Base-by-base conservation (phyloP, 192 early-diverging fungal species). In the Pilobolus umbonatus region DNA sequence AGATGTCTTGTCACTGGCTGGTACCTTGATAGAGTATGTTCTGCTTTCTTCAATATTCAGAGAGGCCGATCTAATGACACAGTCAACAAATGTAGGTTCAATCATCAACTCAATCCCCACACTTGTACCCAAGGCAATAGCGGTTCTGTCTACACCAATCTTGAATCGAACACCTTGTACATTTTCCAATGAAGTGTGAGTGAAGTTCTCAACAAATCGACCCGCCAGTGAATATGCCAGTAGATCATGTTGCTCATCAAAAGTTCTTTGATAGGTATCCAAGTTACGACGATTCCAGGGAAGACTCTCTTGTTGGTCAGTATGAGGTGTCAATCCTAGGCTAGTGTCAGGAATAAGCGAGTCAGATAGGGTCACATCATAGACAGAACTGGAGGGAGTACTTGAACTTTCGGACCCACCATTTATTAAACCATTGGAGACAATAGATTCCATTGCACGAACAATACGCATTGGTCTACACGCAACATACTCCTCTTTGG, bases 161-260 rank as follows among this genome's bases (percentile, higher is more conserved):
- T 49, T 35, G 35, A 50, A 64, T 24, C 62, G 55, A 24, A 64
- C 22, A 7, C 62, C 62, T 5, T 57, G 44, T 1, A 48, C 45
- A 1, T 49, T 32, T 17, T 22, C 30, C 3, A 49, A 28, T 1
- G 9, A 15, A n/a, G n/a, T 14, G 9, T 17, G 12, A 42, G 9
- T 26, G 12, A 49, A 30, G 46, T 64, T 64, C 29, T 57, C 47
- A 22, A 25, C 15, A 6, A 35, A 39, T 39, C 62, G 28, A 9
- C 62, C 62, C 40, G 45, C 54, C 17, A 64, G n/a, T 9, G 53
- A 57, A 40, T 40, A 46, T 35, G 47, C 46, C 24, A 64, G 29
- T 28, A 17, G 55, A 42, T 64, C 62, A 14, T 49, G 44, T 26
- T 64, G 62, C 51, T 64, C 62, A 40, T 64, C 62, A 17, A 64